Percentiles rank a stretch among this genome's conserved stretches.
These are phyloP conservation scores for Lachancea kluyveri DNA, from an alignment of 805 yeast genomes.

Conservation along the genomic window DNA sequence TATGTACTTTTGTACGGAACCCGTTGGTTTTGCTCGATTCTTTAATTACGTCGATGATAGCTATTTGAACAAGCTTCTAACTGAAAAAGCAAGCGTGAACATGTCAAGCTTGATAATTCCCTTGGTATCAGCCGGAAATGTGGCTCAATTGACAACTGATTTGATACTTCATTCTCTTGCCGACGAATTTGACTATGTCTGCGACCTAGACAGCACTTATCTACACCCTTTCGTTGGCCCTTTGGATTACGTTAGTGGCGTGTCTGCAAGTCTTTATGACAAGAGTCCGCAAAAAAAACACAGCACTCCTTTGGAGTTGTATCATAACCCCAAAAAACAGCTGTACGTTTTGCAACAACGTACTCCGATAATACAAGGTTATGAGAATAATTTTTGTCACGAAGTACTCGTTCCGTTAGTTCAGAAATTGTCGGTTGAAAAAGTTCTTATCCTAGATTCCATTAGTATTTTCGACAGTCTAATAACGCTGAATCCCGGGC, in stretches of 20 bases:
- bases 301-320: slow-evolving; percentile 64
- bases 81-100: no score
- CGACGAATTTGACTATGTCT: slow-evolving; percentile 45
- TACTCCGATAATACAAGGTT: slow-evolving; percentile 75
- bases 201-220: slow-evolving; percentile 50
- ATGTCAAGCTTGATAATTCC: slow-evolving; percentile 60
- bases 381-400: slow-evolving; percentile 41
- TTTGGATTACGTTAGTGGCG: slow-evolving; percentile 40
- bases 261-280: slow-evolving; percentile 12
- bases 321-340: slow-evolving; percentile 34
- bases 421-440: slow-evolving; percentile 32
- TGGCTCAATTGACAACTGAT: slow-evolving; percentile 79
- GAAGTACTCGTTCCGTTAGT: slow-evolving; percentile 49
- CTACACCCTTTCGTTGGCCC: slow-evolving; percentile 86
- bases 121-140: slow-evolving; percentile 78
- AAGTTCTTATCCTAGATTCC: slow-evolving; percentile 62
- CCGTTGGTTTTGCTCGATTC: no score
- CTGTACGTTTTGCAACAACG: slow-evolving; percentile 71
- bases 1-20: no score
- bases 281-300: slow-evolving; percentile 22
- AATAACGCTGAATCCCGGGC: neutral
- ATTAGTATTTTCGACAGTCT: slow-evolving; percentile 44
- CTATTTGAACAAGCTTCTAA: no score
- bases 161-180: slow-evolving; percentile 53
- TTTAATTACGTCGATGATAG: no score